phyloP scores from a whole-genome alignment of 2,329 filamentous ascomycete genomes.

The Cytospora leucostoma region DNA sequence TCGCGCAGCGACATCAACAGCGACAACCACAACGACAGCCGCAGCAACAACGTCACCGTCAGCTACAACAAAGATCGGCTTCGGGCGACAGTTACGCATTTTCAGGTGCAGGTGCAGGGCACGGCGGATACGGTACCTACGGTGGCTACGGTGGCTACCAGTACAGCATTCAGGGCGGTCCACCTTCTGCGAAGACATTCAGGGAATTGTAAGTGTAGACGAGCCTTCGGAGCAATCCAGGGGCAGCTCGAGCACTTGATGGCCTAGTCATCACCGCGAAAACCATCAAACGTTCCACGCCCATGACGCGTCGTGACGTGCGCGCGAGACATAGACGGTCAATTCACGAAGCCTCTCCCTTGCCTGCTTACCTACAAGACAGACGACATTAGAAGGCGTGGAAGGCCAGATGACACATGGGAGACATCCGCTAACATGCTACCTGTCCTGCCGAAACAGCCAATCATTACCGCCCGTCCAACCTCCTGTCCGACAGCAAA shows the following conservation, averaged over 20 bases:
- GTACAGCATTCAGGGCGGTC: constrained; percentile 18
- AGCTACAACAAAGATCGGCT: constrained; percentile 9
- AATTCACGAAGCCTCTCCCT: no score
- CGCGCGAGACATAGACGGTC: not conserved
- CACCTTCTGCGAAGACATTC: constrained; percentile 17
- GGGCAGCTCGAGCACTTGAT: not conserved
- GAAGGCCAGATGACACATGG: not conserved
- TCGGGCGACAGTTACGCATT: constrained; percentile 6
- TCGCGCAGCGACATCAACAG: constrained; percentile 19
- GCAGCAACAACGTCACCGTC: not conserved
- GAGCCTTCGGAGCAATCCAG: not conserved
- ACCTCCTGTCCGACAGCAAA: constrained; percentile 18
- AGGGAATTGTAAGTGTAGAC: constrained; percentile 22
- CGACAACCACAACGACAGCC: constrained; percentile 13
- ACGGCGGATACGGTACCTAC: not conserved
- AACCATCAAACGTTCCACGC: not conserved
- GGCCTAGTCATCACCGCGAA: not conserved
- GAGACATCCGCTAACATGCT: constrained; percentile 4
- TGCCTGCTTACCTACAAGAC: no score
- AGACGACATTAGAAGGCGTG: not conserved
- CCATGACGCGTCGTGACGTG: not conserved
- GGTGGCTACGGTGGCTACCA: constrained; percentile 12
- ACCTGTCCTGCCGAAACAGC: constrained; percentile 4
- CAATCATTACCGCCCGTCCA: constrained; percentile 15
- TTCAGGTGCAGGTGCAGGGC: not conserved